phyloP scores from a whole-genome alignment of 495 filamentous ascomycete species.

The Aspergillus sparsus region DNA sequence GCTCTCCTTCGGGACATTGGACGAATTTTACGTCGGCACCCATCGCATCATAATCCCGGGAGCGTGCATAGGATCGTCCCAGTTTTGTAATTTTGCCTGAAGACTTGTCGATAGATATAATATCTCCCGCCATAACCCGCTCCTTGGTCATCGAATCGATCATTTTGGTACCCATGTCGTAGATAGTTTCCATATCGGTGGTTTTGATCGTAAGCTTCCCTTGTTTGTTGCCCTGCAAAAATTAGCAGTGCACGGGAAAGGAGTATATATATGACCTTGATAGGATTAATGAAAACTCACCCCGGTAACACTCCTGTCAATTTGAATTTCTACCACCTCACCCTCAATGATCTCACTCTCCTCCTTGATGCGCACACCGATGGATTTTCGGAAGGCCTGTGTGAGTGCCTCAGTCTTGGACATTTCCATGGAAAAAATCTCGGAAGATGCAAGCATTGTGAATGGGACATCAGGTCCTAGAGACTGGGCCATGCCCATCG shows the following conservation, averaged over 20 bases:
- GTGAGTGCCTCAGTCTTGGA: slow-evolving; percentile 97
- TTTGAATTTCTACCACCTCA: slow-evolving; percentile 98
- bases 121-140: slow-evolving; percentile 95
- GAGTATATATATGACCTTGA: background rate
- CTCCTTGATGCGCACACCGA: slow-evolving; percentile 95
- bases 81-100: slow-evolving; percentile 97
- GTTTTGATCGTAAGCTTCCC: slow-evolving; percentile 99
- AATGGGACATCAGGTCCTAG: slow-evolving; percentile 93
- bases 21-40: slow-evolving; percentile 97
- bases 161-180: slow-evolving; percentile 99
- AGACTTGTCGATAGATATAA: slow-evolving; percentile 97
- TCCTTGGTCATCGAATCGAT: slow-evolving; percentile 99
- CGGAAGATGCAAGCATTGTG: slow-evolving; percentile 89
- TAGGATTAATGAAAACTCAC: slow-evolving; percentile 40
- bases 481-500: slow-evolving; percentile 98
- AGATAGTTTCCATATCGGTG: slow-evolving; percentile 99
- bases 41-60: slow-evolving; percentile 98
- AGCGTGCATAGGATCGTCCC: slow-evolving; percentile 87
- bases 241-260: slow-evolving; percentile 21
- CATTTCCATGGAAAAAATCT: slow-evolving; percentile 99
- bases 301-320: slow-evolving; percentile 94
- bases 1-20: slow-evolving; percentile 96
- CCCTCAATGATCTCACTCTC: slow-evolving; percentile 99
- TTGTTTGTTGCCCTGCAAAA: slow-evolving; percentile 76
- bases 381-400: slow-evolving; percentile 95